Percentiles rank a stretch among this genome's conserved stretches.
phyloP scores from a whole-genome alignment of 257 asterid species.

The Euphrasia confusa region DNA sequence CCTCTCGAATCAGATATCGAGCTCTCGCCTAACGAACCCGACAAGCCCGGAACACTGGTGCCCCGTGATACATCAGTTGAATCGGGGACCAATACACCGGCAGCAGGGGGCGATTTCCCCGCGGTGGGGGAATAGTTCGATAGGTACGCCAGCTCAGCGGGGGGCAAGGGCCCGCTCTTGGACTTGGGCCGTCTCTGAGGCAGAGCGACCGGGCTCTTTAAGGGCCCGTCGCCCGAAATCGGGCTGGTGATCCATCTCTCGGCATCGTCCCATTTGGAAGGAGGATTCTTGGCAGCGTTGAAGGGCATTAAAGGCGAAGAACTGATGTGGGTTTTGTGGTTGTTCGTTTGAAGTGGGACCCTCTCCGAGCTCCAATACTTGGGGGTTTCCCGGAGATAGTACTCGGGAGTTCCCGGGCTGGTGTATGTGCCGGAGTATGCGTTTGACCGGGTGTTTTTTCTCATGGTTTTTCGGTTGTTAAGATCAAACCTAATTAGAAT shows the following conservation, averaged over 20 bases:
- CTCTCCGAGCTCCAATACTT: constrained; percentile 80
- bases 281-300: constrained; percentile 66
- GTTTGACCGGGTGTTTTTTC: constrained; percentile 35
- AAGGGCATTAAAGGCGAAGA: constrained; percentile 70
- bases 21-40: constrained; percentile 37
- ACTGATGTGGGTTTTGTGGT: constrained; percentile 29
- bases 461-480: constrained; percentile 35
- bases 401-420: constrained; percentile 89
- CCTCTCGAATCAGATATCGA: constrained; percentile 42
- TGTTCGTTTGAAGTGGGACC: constrained; percentile 41
- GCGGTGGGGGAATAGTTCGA: constrained; percentile 43
- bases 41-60: constrained; percentile 35
- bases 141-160: constrained; percentile 43
- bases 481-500: background rate
- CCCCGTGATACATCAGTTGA: constrained; percentile 28
- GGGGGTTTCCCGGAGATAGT: constrained; percentile 44
- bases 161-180: constrained; percentile 80
- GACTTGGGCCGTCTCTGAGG: constrained; percentile 63
- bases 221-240: constrained; percentile 36
- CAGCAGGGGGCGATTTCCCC: constrained; percentile 42
- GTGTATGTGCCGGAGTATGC: constrained; percentile 72
- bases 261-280: constrained; percentile 98
- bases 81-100: constrained; percentile 42
- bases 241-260: constrained; percentile 99
- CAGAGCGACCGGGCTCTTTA: constrained; percentile 35